phyloP scores from a whole-genome alignment of 1,284 basidiomycete species.

The Melampsora americana region DNA sequence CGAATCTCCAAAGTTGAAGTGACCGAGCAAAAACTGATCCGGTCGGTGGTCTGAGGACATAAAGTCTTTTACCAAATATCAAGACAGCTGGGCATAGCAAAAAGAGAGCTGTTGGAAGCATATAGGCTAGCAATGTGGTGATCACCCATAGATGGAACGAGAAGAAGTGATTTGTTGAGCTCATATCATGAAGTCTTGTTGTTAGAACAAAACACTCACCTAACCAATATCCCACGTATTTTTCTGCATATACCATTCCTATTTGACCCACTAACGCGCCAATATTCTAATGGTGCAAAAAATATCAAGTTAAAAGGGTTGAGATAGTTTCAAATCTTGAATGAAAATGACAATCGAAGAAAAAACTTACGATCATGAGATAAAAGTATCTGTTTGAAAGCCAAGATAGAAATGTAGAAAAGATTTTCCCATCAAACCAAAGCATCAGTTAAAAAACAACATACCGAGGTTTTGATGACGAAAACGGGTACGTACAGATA shows the following conservation, averaged over 20 bases:
- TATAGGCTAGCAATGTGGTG: conserved; percentile 46
- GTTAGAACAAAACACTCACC: conserved; percentile 38
- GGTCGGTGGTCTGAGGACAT: conserved; percentile 66
- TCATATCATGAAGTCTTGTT: not conserved
- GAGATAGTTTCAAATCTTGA: not conserved
- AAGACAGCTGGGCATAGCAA: conserved; percentile 65
- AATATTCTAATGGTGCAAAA: conserved; percentile 63
- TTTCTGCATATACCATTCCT: conserved; percentile 54
- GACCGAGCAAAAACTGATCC: conserved; percentile 71
- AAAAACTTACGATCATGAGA: conserved; percentile 29
- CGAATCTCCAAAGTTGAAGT: conserved; percentile 51
- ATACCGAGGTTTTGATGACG: too few relatives aligned
- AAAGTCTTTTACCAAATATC: conserved; percentile 64
- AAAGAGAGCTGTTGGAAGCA: conserved; percentile 56
- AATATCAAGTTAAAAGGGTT: conserved; percentile 55
- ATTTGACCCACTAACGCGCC: conserved; percentile 64
- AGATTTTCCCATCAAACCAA: not conserved
- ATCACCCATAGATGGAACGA: not conserved
- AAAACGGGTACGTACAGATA: conserved; percentile 60
- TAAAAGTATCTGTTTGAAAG: conserved; percentile 36
- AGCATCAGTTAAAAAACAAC: not conserved
- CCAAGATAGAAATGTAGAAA: not conserved
- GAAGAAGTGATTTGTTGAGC: not conserved
- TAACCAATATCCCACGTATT: conserved; percentile 56
- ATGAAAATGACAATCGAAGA: not conserved